Evolutionary conservation across 2,329 filamentous ascomycete genomes (phyloP).

Genomic region (Beauveria sp.): DNA sequence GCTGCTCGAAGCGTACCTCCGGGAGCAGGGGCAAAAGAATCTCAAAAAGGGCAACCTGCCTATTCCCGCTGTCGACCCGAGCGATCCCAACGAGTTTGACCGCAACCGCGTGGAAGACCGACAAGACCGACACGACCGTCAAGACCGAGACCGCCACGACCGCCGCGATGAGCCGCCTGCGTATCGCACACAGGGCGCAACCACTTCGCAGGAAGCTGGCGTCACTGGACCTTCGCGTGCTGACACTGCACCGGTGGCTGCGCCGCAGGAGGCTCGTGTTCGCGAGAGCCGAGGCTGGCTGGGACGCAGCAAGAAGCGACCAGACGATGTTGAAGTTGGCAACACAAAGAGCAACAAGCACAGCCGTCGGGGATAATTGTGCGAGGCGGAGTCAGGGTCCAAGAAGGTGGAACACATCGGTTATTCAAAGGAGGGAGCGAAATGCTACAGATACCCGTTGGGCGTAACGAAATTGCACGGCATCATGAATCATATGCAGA

Average conservation of each 20-base stretch:
- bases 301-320: constrained; percentile 21
- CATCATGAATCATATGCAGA: background rate
- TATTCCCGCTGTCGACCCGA: constrained; percentile 42
- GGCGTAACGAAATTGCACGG: constrained; percentile 1
- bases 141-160: background rate
- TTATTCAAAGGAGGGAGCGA: background rate
- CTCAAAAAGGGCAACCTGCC: constrained; percentile 39
- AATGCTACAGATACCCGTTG: background rate
- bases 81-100: constrained; percentile 45
- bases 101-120: constrained; percentile 16
- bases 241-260: background rate
- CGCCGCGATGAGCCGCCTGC: constrained; percentile 16
- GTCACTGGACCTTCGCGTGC: background rate
- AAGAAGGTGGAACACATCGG: background rate
- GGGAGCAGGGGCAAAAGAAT: constrained; percentile 57
- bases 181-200: constrained; percentile 20
- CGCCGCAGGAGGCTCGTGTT: constrained; percentile 17
- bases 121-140: background rate
- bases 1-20: constrained; percentile 59
- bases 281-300: constrained; percentile 20
- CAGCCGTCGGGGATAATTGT: constrained; percentile 12
- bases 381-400: background rate
- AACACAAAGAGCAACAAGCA: constrained; percentile 2
- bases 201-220: constrained; percentile 4
- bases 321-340: constrained; percentile 25